A percentile compares a stretch with the other conserved stretches of the same genome.
Evolutionary conservation across 495 filamentous ascomycete species (phyloP).

Genomic region (Sphaerosporella brunnea): DNA sequence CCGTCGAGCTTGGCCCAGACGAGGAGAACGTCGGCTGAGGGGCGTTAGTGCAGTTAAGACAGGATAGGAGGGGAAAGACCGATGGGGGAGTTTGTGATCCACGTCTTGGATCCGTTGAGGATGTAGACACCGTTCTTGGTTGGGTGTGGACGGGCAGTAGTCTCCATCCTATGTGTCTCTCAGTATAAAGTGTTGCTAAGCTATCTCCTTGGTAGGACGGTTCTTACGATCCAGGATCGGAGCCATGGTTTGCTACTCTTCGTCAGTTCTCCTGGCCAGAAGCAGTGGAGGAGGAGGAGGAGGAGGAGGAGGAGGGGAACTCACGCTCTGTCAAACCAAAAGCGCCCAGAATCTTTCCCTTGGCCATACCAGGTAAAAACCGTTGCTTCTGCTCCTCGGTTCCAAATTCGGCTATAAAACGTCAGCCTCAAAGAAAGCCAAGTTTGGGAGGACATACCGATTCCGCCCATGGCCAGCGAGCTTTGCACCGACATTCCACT

Average conservation of each 20-base stretch:
- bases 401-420: slow-evolving; percentile 53
- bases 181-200: neutral
- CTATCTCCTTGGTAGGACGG: neutral
- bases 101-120: slow-evolving; percentile 79
- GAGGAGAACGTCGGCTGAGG: slow-evolving; percentile 52
- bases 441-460: slow-evolving; percentile 27
- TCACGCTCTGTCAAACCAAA: slow-evolving; percentile 80
- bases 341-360: slow-evolving; percentile 71
- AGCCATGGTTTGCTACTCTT: slow-evolving; percentile 62
- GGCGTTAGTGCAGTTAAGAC: neutral
- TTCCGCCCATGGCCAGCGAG: slow-evolving; percentile 90
- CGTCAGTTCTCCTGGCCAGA: neutral
- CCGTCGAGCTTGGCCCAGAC: slow-evolving; percentile 92
- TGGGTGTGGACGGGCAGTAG: slow-evolving; percentile 66
- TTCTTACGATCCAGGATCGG: slow-evolving; percentile 59
- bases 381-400: slow-evolving; percentile 77
- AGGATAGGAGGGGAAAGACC: slow-evolving; percentile 12
- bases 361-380: slow-evolving; percentile 66
- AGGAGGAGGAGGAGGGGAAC: no score
- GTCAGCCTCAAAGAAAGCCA: neutral
- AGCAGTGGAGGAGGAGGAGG: neutral
- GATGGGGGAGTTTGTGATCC: slow-evolving; percentile 97
- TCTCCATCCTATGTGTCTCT: slow-evolving; percentile 64
- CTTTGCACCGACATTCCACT: slow-evolving; percentile 94
- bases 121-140: slow-evolving; percentile 69